These are phyloP conservation scores for Venturia oleaginea DNA, from an alignment of 2,329 filamentous ascomycete species.

Conservation along the genomic window DNA sequence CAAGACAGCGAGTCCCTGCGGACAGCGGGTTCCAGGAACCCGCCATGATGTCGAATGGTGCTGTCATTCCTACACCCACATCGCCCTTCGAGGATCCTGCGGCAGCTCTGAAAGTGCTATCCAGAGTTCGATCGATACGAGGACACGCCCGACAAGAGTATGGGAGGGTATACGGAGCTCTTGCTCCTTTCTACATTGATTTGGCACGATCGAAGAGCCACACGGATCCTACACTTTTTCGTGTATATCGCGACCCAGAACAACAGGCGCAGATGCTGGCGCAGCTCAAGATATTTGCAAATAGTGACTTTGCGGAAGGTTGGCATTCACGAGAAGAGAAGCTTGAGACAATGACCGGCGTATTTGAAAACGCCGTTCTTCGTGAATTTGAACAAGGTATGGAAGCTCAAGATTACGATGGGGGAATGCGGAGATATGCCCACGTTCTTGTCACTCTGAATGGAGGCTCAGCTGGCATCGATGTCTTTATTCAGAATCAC, in stretches of 20 bases:
- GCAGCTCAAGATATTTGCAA: conserved; percentile 68
- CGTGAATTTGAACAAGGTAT: conserved; percentile 91
- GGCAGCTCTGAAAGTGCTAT: conserved; percentile 59
- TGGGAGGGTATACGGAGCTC: conserved; percentile 77
- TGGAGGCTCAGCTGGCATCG: conserved; percentile 66
- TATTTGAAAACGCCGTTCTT: conserved; percentile 86
- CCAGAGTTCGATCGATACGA: conserved; percentile 64
- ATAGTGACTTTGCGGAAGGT: conserved; percentile 71
- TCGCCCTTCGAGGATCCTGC: conserved; percentile 46
- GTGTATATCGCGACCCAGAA: conserved; percentile 78
- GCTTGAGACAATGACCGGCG: conserved; percentile 61
- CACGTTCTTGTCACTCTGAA: conserved; percentile 76
- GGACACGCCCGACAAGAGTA: conserved; percentile 85
- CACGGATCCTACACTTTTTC: conserved; percentile 75
- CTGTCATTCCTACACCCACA: conserved; percentile 21
- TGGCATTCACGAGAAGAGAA: conserved; percentile 63
- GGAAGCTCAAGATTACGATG: conserved; percentile 78
- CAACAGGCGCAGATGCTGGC: conserved; percentile 83
- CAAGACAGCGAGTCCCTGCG: conserved; percentile 26
- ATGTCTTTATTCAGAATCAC: conserved; percentile 83
- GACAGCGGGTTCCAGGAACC: conserved; percentile 76
- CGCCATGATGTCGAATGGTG: conserved; percentile 36
- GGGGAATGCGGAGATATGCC: conserved; percentile 80
- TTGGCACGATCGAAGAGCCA: conserved; percentile 62
- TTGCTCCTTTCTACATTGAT: conserved; percentile 84